Percentiles rank a stretch among this genome's conserved stretches.
These are phyloP conservation scores for Skeletonema costatum DNA, from an alignment of 108 stramenopile species.

Conservation along the genomic window DNA sequence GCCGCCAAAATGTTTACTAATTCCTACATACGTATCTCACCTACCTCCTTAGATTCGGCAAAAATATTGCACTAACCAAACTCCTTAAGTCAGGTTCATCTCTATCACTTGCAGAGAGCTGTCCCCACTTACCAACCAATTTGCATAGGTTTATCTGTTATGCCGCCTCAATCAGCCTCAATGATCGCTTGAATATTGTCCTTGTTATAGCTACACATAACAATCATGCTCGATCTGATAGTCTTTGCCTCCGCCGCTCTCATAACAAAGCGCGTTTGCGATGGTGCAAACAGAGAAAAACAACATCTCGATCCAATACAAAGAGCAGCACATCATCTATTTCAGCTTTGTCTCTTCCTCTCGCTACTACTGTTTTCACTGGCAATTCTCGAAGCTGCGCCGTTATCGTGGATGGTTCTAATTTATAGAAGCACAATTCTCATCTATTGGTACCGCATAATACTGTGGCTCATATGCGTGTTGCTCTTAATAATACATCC, in stretches of 20 bases:
- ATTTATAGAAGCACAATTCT: constrained; percentile 16
- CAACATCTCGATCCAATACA: not conserved
- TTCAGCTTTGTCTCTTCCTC: constrained; percentile 36
- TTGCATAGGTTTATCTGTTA: too few relatives aligned
- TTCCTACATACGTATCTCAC: too few relatives aligned
- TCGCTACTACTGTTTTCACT: constrained; percentile 58
- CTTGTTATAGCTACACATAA: too few relatives aligned
- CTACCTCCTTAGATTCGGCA: too few relatives aligned
- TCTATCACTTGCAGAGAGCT: too few relatives aligned
- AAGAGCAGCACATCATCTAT: constrained; percentile 6
- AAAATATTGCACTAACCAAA: too few relatives aligned
- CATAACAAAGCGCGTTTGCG: constrained; percentile 20
- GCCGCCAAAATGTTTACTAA: too few relatives aligned
- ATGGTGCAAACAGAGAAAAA: not conserved
- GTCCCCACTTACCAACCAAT: too few relatives aligned
- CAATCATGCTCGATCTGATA: constrained; percentile 35
- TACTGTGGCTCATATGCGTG: constrained; percentile 23
- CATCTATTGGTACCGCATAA: constrained; percentile 22
- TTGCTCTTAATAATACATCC: constrained; percentile 26
- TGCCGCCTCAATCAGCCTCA: too few relatives aligned
- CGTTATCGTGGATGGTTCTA: constrained; percentile 42
- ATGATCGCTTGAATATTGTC: too few relatives aligned
- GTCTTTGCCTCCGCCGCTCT: constrained; percentile 21
- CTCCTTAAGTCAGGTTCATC: too few relatives aligned
- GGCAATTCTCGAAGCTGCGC: constrained; percentile 57